Evolutionary conservation across 2,329 filamentous ascomycete genomes (phyloP).

Genomic region (Curvularia spicifera): DNA sequence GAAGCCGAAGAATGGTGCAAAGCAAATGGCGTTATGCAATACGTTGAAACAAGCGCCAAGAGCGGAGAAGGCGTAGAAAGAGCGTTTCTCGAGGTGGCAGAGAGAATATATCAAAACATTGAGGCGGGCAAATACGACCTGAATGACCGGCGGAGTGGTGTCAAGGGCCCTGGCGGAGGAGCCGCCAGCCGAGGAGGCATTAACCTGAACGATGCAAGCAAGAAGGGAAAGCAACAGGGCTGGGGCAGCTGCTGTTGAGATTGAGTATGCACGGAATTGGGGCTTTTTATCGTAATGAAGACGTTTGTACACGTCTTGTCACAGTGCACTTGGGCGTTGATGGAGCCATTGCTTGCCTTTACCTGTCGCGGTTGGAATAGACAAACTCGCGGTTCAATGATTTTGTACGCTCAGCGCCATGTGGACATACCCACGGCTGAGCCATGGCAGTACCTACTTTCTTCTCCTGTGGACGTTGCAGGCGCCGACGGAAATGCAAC

Average conservation of each 20-base stretch:
- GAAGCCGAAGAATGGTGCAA: conserved; percentile 92
- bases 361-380: background rate
- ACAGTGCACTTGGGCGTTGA: background rate
- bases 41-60: conserved; percentile 96
- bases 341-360: background rate
- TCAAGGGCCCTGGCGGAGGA: conserved; percentile 70
- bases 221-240: conserved; percentile 42
- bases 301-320: background rate
- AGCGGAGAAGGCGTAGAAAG: conserved; percentile 92
- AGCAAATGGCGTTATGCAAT: conserved; percentile 84
- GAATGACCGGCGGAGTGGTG: conserved; percentile 88
- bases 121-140: conserved; percentile 93
- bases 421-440: too few species aligned
- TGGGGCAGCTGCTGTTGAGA: conserved; percentile 44
- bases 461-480: too few species aligned
- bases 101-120: conserved; percentile 96
- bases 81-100: conserved; percentile 90
- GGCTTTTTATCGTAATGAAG: background rate
- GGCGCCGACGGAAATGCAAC: too few species aligned
- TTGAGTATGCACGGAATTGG: background rate
- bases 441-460: background rate
- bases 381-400: background rate
- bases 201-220: conserved; percentile 52
- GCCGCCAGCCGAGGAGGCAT: conserved; percentile 52
- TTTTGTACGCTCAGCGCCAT: background rate